These are phyloP conservation scores for Cardamine occulta DNA, from an alignment of 345 rosid species.

Conservation along the genomic window DNA sequence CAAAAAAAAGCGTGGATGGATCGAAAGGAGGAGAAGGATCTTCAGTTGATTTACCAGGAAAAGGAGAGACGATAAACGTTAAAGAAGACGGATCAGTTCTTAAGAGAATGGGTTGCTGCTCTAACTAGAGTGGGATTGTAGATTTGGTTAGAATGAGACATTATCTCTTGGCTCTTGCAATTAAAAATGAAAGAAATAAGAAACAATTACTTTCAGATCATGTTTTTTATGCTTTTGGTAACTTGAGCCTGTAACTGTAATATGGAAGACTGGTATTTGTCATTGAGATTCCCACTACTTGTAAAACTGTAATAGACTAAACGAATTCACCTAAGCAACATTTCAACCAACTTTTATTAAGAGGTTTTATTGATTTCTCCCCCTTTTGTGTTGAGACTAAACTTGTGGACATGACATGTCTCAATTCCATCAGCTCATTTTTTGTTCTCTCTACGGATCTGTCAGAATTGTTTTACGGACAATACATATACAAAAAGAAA, in stretches of 20 bases:
- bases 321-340: neutral
- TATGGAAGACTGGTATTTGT: neutral
- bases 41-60: conserved; percentile 32
- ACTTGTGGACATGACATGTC: neutral
- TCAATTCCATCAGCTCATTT: conserved; percentile 2
- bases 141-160: conserved; percentile 24
- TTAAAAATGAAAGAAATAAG: neutral
- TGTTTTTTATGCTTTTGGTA: conserved; percentile 13
- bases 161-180: conserved; percentile 22
- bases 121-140: conserved; percentile 40
- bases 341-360: too few relatives aligned
- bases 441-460: conserved; percentile 1
- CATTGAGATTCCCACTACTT: conserved; percentile 6
- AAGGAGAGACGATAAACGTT: conserved; percentile 45
- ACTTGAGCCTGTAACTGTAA: neutral
- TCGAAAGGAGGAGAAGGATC: conserved; percentile 45
- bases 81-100: conserved; percentile 45
- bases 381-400: neutral
- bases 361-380: neutral
- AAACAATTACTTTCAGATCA: neutral
- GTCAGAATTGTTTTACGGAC: conserved; percentile 3
- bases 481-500: too few relatives aligned
- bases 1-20: conserved; percentile 59
- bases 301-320: conserved; percentile 12
- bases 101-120: conserved; percentile 49